Evolutionary conservation across 345 rosid species (phyloP), one percentile per base, ranked within the genome.

Genomic region (Linum tenue): DNA sequence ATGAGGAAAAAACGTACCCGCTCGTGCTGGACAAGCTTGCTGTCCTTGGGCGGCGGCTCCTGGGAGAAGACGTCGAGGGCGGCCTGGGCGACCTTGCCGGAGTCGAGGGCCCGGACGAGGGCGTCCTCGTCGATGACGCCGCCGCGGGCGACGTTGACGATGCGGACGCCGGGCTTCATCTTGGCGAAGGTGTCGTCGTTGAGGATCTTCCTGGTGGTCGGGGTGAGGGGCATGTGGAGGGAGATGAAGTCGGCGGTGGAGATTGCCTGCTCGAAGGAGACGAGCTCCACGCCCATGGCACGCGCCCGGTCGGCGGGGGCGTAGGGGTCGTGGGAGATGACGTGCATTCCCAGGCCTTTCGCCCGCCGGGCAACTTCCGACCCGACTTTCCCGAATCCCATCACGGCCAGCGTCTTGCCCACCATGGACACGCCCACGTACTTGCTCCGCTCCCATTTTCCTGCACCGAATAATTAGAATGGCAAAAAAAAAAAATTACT

Each of bases 181-280:
- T 74, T 74, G 8, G 74, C 67, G 58, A 74, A 74, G 63, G 65
- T 66, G 5, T 70, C 74, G 51, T 74, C 74, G 51, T 74, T 66
- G 36, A 74, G 71, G 12, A 74, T 39, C 60, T 74, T 70, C 5
- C 38, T 10, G 14, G 74, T 74, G 15, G 74, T 56, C 35, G 74
- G 68, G 14, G 78, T 74, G 8, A 74, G 78, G 6, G 78, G 78
- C 78, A 74, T 69, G 58, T 74, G 78, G 67, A 74, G 63, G 58
- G 78, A 74, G 67, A 74, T 69, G 60, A 74, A 74, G 66, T 74
- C 73, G 12, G 73, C 73, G 11, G 73, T 5, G 53, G 53, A 48
- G 53, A 48, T 48, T 0, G 53, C 53, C 14, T 48, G 53, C 14
- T 48, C 53, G 53, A 48, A 48, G 53, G 53, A 48, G 53, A 48